Percentiles rank a stretch among this genome's conserved stretches.
Conservation (phyloP, 345 rosid species). For the Dipteronia dyeriana region DNA sequence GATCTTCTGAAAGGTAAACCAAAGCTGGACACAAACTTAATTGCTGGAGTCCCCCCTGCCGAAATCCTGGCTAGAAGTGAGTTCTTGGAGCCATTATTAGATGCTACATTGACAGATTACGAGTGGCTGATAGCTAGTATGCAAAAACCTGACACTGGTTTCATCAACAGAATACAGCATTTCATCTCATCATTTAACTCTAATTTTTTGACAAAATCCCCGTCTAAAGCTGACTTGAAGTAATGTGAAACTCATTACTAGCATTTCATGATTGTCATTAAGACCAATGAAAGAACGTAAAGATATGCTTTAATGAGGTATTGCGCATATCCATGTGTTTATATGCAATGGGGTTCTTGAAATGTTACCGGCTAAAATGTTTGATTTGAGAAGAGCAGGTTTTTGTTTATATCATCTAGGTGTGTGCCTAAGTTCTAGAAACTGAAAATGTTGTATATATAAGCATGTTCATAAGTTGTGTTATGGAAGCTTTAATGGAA, state of each 20-base stretch:
- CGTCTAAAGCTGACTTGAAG: conserved; percentile 18
- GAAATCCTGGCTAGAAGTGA: conserved; percentile 71
- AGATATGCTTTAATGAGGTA: not conserved
- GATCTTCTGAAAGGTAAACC: conserved; percentile 50
- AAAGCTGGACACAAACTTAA: conserved; percentile 69
- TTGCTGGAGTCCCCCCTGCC: conserved; percentile 64
- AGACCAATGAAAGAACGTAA: not conserved
- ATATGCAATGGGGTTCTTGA: conserved; percentile 1
- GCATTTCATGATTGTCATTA: not conserved
- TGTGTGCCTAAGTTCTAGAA: too few species aligned
- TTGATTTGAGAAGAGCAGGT: not conserved
- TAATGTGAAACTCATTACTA: not conserved
- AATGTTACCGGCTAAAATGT: not conserved
- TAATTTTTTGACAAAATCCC: conserved; percentile 20
- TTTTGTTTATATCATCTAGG: too few species aligned
- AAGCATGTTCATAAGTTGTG: not conserved
- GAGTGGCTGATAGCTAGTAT: conserved; percentile 43
- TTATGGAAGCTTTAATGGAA: not conserved
- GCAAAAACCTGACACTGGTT: conserved; percentile 33
- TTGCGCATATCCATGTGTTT: too few species aligned
- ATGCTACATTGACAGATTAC: conserved; percentile 54
- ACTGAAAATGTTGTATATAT: not conserved
- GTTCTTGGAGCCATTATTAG: conserved; percentile 85
- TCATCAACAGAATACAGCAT: conserved; percentile 23
- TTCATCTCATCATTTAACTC: conserved; percentile 22